Conservation (phyloP, 768 basidiomycete genomes). For the Pleurotus djamor region DNA sequence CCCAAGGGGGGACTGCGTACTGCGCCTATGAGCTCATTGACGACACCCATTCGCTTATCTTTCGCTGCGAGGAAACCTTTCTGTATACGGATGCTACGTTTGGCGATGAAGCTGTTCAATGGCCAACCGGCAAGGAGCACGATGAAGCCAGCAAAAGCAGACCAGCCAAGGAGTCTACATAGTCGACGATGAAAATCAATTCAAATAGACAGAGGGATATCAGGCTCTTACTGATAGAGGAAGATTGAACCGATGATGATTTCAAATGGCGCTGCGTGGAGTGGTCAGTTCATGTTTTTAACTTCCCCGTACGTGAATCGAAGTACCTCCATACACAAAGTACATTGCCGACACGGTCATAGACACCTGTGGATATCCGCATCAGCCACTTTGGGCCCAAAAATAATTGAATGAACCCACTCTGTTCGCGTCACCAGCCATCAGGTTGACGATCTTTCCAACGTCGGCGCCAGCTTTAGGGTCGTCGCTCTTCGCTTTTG, state of each 20-base stretch:
- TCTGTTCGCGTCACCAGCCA: conserved; percentile 76
- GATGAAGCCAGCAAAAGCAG: conserved; percentile 77
- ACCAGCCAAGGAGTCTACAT: conserved; percentile 56
- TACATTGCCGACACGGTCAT: conserved; percentile 44
- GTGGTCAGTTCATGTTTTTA: not conserved
- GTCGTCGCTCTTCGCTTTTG: conserved; percentile 32
- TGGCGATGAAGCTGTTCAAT: conserved; percentile 64
- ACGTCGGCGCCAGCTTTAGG: conserved; percentile 79
- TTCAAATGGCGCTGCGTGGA: conserved; percentile 63
- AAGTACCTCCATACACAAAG: conserved; percentile 62
- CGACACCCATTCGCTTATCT: conserved; percentile 75
- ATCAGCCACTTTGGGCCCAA: not conserved
- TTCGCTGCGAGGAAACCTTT: conserved; percentile 58
- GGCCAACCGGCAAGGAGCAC: conserved; percentile 68
- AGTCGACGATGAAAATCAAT: not conserved
- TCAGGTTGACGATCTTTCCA: conserved; percentile 88
- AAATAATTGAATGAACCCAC: conserved; percentile 20
- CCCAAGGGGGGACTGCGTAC: conserved; percentile 26
- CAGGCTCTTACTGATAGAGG: conserved; percentile 60
- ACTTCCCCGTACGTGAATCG: conserved; percentile 10
- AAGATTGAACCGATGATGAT: conserved; percentile 70
- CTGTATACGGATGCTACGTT: conserved; percentile 56
- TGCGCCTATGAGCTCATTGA: conserved; percentile 76
- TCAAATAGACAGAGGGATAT: conserved; percentile 13
- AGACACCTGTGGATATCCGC: not conserved